These are phyloP conservation scores for Yamadazyma trypodendri DNA, from an alignment of 1,139 yeast species.

Conservation along the genomic window DNA sequence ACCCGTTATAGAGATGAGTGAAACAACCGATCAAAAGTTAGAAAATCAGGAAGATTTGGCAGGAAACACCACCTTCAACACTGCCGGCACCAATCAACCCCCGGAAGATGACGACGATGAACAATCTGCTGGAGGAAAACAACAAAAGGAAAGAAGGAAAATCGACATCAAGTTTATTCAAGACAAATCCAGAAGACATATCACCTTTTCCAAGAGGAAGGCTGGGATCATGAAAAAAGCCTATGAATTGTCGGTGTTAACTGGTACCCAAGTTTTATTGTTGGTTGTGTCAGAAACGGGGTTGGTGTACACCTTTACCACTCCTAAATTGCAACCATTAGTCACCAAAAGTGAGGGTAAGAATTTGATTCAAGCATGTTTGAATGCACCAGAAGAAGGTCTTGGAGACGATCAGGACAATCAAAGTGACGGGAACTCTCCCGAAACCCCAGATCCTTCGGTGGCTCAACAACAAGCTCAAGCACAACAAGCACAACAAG, in stretches of 20 bases:
- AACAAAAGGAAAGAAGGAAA: conserved; percentile 84
- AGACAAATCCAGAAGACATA: conserved; percentile 96
- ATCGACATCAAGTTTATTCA: conserved; percentile 96
- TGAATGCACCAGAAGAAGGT: conserved; percentile 84
- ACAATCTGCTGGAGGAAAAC: conserved; percentile 53
- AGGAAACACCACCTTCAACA: conserved; percentile 14
- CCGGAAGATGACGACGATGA: conserved; percentile 72
- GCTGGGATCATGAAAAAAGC: conserved; percentile 99
- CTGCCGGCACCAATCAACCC: conserved; percentile 13
- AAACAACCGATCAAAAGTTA: conserved; percentile 40
- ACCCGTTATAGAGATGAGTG: conserved; percentile 31
- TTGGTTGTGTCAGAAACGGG: conserved; percentile 97
- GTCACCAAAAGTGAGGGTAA: conserved; percentile 97
- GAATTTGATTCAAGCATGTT: conserved; percentile 92
- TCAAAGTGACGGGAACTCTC: conserved; percentile 54
- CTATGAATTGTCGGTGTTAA: conserved; percentile 88
- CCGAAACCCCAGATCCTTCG: conserved; percentile 41
- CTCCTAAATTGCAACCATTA: conserved; percentile 95
- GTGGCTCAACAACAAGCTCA: conserved; percentile 28
- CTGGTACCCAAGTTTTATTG: conserved; percentile 93
- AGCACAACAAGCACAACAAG: conserved; percentile 21
- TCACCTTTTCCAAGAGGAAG: conserved; percentile 94
- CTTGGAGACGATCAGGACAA: conserved; percentile 62
- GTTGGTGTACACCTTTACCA: conserved; percentile 95
- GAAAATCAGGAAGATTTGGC: conserved; percentile 34